Evolutionary conservation across 768 basidiomycete genomes (phyloP), one percentile per base, ranked within the genome.

Genomic region (Amanita phalloides): DNA sequence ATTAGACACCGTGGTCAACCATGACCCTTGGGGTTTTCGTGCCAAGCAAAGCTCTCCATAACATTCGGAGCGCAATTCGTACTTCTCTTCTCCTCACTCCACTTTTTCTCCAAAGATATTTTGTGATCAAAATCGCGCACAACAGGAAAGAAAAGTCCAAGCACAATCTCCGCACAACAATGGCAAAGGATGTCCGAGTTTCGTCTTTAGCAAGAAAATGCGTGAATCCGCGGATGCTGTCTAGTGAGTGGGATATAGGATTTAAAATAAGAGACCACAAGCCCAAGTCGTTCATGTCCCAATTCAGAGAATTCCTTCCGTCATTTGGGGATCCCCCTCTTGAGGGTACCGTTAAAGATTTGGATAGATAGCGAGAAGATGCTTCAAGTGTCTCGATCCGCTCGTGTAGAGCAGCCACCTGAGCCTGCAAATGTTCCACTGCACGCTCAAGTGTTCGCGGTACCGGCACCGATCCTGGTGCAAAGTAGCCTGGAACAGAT

Each of bases 281-380:
- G 44, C 90, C 90, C 62, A 90, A 71, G 61, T 90, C 86, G 46
- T 87, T 77, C n/a, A 86, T 60, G 61, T 89, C 84, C 82, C 84
- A 87, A 17, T 72, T 65, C 30, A 66, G 64, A 9, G 33, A 54
- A 30, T 64, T 66, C 32, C 61, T 62, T 3, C 67, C 59, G 37
- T 64, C 62, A 32, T 69, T 59, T 4, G 75, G 75, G 33, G 74
- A 77, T 32, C 69, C 68, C n/a, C 72, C 67, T 43, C 72, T 68
- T 10, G 64, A 47, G 13, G 53, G 20, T 5, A 42, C 4, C 17
- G 66, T 54, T 28, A 69, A 66, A 2, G 78, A 72, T 26, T 67
- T 64, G 38, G 73, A 73, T 20, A 69, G 65, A 23, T 69, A 62
- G 36, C 62, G 56, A 17, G 33, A 33, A 13, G 71, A 65, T 11